Percentiles rank a stretch among this genome's conserved stretches.
phyloP scores from a whole-genome alignment of 2,329 filamentous ascomycete genomes.

The Paraphoma chrysanthemicola region DNA sequence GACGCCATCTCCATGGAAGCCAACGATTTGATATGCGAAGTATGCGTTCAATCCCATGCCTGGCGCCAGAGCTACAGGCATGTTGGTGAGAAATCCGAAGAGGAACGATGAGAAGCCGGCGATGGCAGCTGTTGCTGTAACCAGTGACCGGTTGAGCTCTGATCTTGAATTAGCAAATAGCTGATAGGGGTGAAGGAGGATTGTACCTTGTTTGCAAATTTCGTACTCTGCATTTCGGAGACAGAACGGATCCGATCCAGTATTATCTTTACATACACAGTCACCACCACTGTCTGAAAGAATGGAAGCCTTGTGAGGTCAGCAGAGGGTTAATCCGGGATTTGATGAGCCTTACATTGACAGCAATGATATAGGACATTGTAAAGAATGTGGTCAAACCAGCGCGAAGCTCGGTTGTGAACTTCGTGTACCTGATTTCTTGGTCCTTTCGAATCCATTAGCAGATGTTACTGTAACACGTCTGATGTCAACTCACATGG shows the following conservation, averaged over 20 bases:
- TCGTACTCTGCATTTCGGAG: slow-evolving; percentile 63
- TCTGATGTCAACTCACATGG: slow-evolving; percentile 66
- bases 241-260: slow-evolving; percentile 60
- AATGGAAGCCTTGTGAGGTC: slow-evolving; percentile 39
- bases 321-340: background rate
- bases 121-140: slow-evolving; percentile 85
- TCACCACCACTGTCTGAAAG: slow-evolving; percentile 72
- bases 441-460: slow-evolving; percentile 58
- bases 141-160: slow-evolving; percentile 75
- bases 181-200: background rate
- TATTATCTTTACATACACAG: slow-evolving; percentile 66
- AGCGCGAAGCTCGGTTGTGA: slow-evolving; percentile 83
- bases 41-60: slow-evolving; percentile 75
- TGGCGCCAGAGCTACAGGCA: slow-evolving; percentile 56
- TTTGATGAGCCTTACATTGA: slow-evolving; percentile 27
- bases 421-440: slow-evolving; percentile 77
- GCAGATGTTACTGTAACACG: background rate
- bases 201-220: slow-evolving; percentile 58
- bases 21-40: slow-evolving; percentile 83
- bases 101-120: slow-evolving; percentile 77
- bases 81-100: slow-evolving; percentile 82
- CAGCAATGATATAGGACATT: slow-evolving; percentile 51
- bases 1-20: slow-evolving; percentile 73
- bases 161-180: background rate
- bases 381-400: slow-evolving; percentile 73